phyloP scores from a whole-genome alignment of 148 eudicot genomes.

The Suaeda aralocaspica region DNA sequence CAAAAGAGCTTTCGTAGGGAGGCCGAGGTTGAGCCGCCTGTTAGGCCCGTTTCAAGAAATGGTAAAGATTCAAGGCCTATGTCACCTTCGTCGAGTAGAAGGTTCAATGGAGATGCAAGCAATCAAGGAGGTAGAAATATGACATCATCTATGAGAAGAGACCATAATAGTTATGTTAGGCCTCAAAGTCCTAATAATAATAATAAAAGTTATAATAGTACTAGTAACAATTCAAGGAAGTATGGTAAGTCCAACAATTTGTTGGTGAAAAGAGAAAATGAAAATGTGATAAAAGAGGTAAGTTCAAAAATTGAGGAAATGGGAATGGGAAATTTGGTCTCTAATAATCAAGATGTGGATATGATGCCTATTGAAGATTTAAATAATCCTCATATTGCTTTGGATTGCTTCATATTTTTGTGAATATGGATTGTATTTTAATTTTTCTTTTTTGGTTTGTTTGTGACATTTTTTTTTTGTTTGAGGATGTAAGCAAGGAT shows the following conservation, averaged over 20 bases:
- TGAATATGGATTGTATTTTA: slow-evolving; percentile 16
- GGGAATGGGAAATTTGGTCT: slow-evolving; percentile 24
- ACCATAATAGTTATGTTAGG: slow-evolving; percentile 27
- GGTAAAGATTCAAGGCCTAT: slow-evolving; percentile 37
- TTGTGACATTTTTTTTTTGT: not conserved
- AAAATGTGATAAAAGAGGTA: slow-evolving; percentile 20
- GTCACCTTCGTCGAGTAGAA: slow-evolving; percentile 64
- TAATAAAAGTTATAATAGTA: not conserved
- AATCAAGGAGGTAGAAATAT: slow-evolving; percentile 16
- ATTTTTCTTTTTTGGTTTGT: not conserved
- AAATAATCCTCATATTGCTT: slow-evolving; percentile 72
- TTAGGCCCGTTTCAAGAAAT: slow-evolving; percentile 17
- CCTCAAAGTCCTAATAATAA: slow-evolving; percentile 35
- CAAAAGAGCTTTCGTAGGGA: slow-evolving; percentile 65
- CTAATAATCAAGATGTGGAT: slow-evolving; percentile 32
- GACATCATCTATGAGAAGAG: slow-evolving; percentile 23
- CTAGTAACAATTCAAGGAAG: slow-evolving; percentile 15
- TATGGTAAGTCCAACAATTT: slow-evolving; percentile 18
- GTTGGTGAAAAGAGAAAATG: slow-evolving; percentile 37
- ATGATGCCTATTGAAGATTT: slow-evolving; percentile 52
- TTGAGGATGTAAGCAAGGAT: not conserved
- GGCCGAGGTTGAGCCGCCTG: slow-evolving; percentile 46
- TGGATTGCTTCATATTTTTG: slow-evolving; percentile 84
- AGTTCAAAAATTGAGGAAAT: slow-evolving; percentile 37
- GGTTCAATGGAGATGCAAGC: slow-evolving; percentile 32